Evolutionary conservation across 2,329 filamentous ascomycete species (phyloP), one percentile per base, ranked within the genome.

Genomic region (Ophiostoma sp.): DNA sequence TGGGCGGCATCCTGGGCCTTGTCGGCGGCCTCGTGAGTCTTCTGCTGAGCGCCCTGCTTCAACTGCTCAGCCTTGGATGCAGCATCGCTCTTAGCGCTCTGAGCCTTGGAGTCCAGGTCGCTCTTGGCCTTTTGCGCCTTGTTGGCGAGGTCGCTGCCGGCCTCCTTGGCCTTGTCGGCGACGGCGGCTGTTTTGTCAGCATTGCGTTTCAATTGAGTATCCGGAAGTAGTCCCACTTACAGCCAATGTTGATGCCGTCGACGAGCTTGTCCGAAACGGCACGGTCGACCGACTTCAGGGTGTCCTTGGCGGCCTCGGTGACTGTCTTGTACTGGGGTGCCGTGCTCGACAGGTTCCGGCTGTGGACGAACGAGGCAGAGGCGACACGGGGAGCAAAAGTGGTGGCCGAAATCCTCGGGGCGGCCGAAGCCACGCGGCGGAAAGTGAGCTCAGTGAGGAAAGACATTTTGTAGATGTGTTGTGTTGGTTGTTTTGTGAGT

Each of bases 181-280:
- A 82, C 81, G 28, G 78, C 79, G 61, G 82, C 83, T 85, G 66
- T n/a, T 19, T 5, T 12, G 39, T 31, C 1, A 45, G 31, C n/a
- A n/a, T 48, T 19, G 69, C 33, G 11, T 25, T 8, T 36, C 33
- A 36, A 8, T 36, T 36, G 3, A 45, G 11, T 15, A 45, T 15
- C 12, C 6, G 19, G 12, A 45, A 12, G 19, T 45, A 12, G 8
- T 3, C 12, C 42, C 42, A 42, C 59, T 74, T 83, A 90, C 90
- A 80, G 68, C 86, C 86, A 64, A 84, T 82, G 76, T 91, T 84
- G 78, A 92, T 89, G 19, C 88, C 88, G 52, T 88, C 87, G 36
- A 90, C 87, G 22, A 91, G 79, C 79, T 89, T 90, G 79, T 89
- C 86, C 74, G 87, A 86, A 57, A 91, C 87, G 69, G 82, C 84